Percentiles rank a stretch among this genome's conserved stretches.
Evolutionary conservation across 2,329 filamentous ascomycete species (phyloP).

Genomic region (Clarireedia paspali): DNA sequence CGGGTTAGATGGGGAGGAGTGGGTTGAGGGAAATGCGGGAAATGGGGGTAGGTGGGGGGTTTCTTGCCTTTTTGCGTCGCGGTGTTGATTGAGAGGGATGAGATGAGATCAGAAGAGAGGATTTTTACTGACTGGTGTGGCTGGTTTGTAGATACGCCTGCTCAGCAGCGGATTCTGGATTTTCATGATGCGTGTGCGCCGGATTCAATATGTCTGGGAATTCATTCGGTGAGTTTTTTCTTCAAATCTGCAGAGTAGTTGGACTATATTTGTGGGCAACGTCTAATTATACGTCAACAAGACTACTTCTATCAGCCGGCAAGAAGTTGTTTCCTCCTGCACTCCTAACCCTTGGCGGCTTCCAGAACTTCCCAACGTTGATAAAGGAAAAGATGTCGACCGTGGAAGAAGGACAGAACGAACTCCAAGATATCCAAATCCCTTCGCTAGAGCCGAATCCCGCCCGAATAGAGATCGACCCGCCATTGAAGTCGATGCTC

Average conservation of each 20-base stretch:
- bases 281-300: not conserved
- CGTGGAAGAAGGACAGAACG: conserved; percentile 21
- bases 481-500: conserved; percentile 22
- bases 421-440: conserved; percentile 18
- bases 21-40: not conserved
- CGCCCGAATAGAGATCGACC: conserved; percentile 13
- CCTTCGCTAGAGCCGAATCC: conserved; percentile 23
- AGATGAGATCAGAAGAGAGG: too few species aligned
- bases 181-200: not conserved
- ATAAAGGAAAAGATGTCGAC: conserved; percentile 15
- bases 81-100: too few species aligned
- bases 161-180: not conserved
- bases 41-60: not conserved
- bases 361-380: not conserved
- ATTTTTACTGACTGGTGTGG: not conserved
- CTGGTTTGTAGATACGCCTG: not conserved
- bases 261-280: not conserved
- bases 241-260: not conserved
- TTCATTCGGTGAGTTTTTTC: not conserved
- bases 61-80: too few species aligned
- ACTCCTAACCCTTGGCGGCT: not conserved
- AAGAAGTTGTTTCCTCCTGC: not conserved
- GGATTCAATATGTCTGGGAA: not conserved
- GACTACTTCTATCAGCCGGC: not conserved
- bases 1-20: not conserved